Percentiles rank a stretch among this genome's conserved stretches.
phyloP scores from a whole-genome alignment of 2,329 filamentous ascomycete species.

The Aureobasidium sp. region DNA sequence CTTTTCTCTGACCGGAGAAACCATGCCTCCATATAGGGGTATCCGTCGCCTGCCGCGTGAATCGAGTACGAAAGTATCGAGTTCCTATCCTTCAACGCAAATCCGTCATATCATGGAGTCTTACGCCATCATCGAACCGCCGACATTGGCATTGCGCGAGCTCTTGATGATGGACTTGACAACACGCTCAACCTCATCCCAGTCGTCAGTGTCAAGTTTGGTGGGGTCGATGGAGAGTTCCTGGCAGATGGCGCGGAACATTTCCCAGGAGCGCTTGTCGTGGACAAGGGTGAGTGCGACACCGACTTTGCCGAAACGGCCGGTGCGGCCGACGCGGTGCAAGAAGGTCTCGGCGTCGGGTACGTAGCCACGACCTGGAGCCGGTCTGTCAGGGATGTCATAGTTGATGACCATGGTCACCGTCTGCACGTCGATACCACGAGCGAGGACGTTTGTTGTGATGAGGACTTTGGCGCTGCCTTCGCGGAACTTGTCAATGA shows the following conservation, averaged over 20 bases:
- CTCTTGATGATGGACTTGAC: conserved; percentile 75
- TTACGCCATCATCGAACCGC: background rate
- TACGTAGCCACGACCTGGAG: conserved; percentile 33
- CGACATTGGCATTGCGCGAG: conserved; percentile 23
- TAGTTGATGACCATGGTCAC: conserved; percentile 99
- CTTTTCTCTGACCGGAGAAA: no score
- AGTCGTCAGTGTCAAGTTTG: conserved; percentile 75
- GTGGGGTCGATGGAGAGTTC: conserved; percentile 77
- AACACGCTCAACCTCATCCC: conserved; percentile 79
- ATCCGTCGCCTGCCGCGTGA: no score
- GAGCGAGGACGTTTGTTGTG: conserved; percentile 91
- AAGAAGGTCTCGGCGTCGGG: conserved; percentile 87
- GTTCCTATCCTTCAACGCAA: background rate
- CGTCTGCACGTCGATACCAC: conserved; percentile 85
- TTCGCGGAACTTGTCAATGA: conserved; percentile 79
- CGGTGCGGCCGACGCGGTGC: conserved; percentile 94
- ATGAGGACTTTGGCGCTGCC: conserved; percentile 93
- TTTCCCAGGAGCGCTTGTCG: conserved; percentile 72
- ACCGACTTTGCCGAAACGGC: conserved; percentile 91
- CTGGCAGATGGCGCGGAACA: conserved; percentile 70
- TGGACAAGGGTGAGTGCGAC: conserved; percentile 94
- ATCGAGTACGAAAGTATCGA: background rate
- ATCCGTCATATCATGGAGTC: background rate
- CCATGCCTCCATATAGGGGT: no score
- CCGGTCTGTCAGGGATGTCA: conserved; percentile 48